These are phyloP conservation scores for Entoloma clypeatum DNA, from an alignment of 1,284 basidiomycete genomes.

Conservation along the genomic window DNA sequence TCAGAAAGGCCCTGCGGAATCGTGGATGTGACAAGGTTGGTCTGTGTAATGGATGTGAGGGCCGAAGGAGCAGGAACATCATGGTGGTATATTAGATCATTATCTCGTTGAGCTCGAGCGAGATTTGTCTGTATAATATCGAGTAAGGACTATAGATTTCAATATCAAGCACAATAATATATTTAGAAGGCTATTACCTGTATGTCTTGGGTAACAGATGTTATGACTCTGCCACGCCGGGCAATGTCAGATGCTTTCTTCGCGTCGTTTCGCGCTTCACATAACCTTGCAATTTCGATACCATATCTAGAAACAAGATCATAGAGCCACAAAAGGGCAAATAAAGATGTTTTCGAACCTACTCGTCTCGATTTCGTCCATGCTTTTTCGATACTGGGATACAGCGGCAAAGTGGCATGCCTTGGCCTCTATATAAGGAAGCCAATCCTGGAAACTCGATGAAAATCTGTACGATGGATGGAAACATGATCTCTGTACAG, in stretches of 20 bases:
- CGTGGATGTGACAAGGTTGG: conserved; percentile 66
- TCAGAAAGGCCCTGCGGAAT: conserved; percentile 63
- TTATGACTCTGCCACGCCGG: conserved; percentile 57
- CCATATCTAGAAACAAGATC: conserved; percentile 61
- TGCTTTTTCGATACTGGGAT: conserved; percentile 84
- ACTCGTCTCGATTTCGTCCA: conserved; percentile 87
- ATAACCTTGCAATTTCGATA: conserved; percentile 73
- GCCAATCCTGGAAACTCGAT: conserved; percentile 59
- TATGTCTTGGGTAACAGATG: conserved; percentile 69
- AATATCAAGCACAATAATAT: conserved; percentile 9
- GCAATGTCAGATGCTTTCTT: conserved; percentile 76
- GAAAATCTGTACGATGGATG: conserved; percentile 3
- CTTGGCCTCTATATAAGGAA: conserved; percentile 82
- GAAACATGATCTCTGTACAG: conserved; percentile 36
- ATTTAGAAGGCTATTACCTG: conserved; percentile 58
- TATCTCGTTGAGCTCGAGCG: conserved; percentile 81
- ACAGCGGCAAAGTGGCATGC: conserved; percentile 86
- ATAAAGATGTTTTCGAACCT: conserved; percentile 35
- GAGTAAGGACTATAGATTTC: conserved; percentile 46
- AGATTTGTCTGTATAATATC: conserved; percentile 72
- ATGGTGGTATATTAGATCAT: conserved; percentile 94
- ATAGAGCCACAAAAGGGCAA: conserved; percentile 5
- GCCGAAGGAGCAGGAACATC: conserved; percentile 75
- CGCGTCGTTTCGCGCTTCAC: conserved; percentile 62
- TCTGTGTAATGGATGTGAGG: conserved; percentile 64